Base-by-base conservation (phyloP, 75 land plant species). In the Gnetum montanum region DNA sequence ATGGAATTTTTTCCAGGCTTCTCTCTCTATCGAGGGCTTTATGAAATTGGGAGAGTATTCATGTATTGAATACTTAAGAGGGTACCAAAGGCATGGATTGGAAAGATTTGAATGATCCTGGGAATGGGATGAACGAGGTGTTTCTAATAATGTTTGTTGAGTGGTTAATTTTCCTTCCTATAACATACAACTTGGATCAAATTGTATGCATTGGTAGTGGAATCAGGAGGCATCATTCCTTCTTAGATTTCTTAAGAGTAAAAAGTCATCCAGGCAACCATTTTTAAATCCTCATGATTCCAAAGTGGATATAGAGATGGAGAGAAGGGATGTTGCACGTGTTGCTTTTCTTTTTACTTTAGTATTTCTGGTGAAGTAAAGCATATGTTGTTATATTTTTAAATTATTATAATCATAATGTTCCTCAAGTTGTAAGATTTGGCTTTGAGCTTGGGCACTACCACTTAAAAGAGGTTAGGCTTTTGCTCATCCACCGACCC, bases 271-370 rank as follows among this genome's bases (percentile, higher is more conserved):
- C 19, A 40, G 48, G 16, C 56, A 33, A 23, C 71, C 71, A 46
- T 64, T 49, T 33, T 40, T 71, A 15, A 47, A 52, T 44, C 58
- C 56, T 47, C 71, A 64, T 13, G 70, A 54, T 45, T 80, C 78
- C 15, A 69, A 77, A 26, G 74, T 64, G 46, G 54, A 36, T 57
- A 62, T 81, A 40, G 50, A 78, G 12, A 63, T 86, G 81, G 88
- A 88, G 12, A 77, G 73, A 65, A 68, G 70, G 27, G 87, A 88
- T 70, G 82, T 88, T 47, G 41, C 16, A 11, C 78, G 74, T 60
- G 94, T 83, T 80, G 94, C 84, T 50, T 6, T 56, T 18, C 62
- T 57, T 29, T n/a, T 24, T n/a, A n/a, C n/a, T n/a, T n/a, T n/a
- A n/a, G n/a, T n/a, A n/a, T n/a, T n/a, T n/a, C n/a, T n/a, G n/a